Evolutionary conservation across 202 grass and related monocot species (phyloP).

Genomic region (Carex sylvatica): DNA sequence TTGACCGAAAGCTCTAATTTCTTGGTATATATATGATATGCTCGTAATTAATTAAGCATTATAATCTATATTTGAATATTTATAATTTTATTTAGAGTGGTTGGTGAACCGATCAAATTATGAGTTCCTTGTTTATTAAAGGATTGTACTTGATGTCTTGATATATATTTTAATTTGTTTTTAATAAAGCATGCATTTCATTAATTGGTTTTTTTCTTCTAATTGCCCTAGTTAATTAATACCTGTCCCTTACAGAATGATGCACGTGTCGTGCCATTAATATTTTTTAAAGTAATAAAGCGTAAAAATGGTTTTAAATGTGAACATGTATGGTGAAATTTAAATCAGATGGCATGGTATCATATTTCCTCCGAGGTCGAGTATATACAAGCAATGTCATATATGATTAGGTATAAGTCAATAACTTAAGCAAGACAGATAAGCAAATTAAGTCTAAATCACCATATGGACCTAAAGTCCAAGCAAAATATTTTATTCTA

Average conservation of each 20-base stretch:
- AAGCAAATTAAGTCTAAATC: neutral
- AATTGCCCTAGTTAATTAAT: neutral
- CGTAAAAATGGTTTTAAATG: neutral
- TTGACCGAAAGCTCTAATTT: too few species aligned
- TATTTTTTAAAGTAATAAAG: neutral
- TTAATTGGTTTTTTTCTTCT: too few species aligned
- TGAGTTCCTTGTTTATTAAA: too few species aligned
- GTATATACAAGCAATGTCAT: neutral
- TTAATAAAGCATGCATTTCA: too few species aligned
- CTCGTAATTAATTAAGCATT: too few species aligned
- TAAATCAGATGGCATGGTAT: neutral
- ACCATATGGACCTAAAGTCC: neutral
- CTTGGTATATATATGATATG: too few species aligned
- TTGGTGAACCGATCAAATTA: too few species aligned
- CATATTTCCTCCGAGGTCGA: neutral
- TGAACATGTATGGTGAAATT: neutral
- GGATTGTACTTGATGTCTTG: too few species aligned
- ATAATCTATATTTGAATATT: too few species aligned
- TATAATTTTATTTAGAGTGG: too few species aligned
- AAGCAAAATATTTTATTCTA: neutral
- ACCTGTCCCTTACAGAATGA: neutral
- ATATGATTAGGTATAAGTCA: conserved; percentile 6
- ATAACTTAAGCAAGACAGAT: conserved; percentile 4
- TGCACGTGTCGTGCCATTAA: neutral
- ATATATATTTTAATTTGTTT: too few species aligned